Percentiles rank a stretch among this genome's conserved stretches.
Evolutionary conservation across 164 flowering plant species (phyloP).

Genomic region (Nelumbo lutea): DNA sequence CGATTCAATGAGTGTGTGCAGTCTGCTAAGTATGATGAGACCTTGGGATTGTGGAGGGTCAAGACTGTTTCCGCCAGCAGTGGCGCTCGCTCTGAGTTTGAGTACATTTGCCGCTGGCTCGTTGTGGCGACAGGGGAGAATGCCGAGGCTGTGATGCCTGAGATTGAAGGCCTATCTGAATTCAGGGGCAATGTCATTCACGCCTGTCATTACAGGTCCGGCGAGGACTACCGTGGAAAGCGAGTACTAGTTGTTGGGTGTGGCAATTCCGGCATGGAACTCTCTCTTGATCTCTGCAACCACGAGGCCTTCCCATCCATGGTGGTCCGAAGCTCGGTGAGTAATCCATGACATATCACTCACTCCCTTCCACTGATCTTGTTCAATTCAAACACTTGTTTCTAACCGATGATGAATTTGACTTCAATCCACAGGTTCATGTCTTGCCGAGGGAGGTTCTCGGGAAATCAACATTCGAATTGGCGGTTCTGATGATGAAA

Average conservation of each 20-base stretch:
- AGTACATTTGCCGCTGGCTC: constrained; percentile 67
- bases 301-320: constrained; percentile 64
- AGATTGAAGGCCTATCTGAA: constrained; percentile 40
- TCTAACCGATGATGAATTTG: background rate
- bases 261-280: constrained; percentile 87
- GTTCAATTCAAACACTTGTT: background rate
- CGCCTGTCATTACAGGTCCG: constrained; percentile 58
- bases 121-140: constrained; percentile 84
- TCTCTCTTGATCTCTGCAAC: constrained; percentile 71
- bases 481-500: constrained; percentile 49
- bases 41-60: constrained; percentile 60
- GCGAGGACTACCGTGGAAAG: constrained; percentile 46
- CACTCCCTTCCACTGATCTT: background rate
- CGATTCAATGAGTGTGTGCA: constrained; percentile 50
- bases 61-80: constrained; percentile 28
- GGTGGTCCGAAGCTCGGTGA: constrained; percentile 74
- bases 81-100: constrained; percentile 28
- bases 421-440: constrained; percentile 50
- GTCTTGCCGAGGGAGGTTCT: constrained; percentile 66
- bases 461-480: constrained; percentile 59
- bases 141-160: constrained; percentile 63
- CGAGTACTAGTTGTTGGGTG: constrained; percentile 72
- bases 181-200: constrained; percentile 56
- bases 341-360: constrained; percentile 3
- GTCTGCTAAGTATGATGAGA: constrained; percentile 56